phyloP scores from a whole-genome alignment of 140 eudicot species.

The Stevia rebaudiana region DNA sequence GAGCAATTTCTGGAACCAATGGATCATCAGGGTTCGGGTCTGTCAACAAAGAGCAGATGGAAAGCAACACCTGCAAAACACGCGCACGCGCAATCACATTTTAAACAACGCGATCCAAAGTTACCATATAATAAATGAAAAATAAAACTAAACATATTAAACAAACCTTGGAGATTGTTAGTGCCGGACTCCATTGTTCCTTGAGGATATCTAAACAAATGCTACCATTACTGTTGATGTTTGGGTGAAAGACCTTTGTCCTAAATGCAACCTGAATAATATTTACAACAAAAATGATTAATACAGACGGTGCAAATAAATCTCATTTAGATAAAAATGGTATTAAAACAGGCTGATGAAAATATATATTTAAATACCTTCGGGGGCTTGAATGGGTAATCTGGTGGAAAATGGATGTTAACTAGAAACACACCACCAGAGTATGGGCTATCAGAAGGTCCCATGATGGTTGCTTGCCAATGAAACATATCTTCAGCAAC shows the following conservation, averaged over 20 bases:
- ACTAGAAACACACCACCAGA: slow-evolving; percentile 73
- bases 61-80: slow-evolving; percentile 45
- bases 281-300: not conserved
- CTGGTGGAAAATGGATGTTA: slow-evolving; percentile 66
- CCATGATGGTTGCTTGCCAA: slow-evolving; percentile 76
- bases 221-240: slow-evolving; percentile 80
- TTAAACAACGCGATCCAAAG: too few species aligned
- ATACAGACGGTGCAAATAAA: not conserved
- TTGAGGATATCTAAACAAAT: slow-evolving; percentile 68
- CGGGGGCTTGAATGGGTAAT: slow-evolving; percentile 68
- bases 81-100: not conserved
- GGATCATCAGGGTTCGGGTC: slow-evolving; percentile 87
- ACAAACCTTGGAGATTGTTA: slow-evolving; percentile 62
- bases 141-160: not conserved
- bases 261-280: slow-evolving; percentile 56
- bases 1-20: slow-evolving; percentile 71
- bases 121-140: not conserved
- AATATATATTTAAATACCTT: too few species aligned
- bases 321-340: not conserved
- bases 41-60: slow-evolving; percentile 62
- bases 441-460: slow-evolving; percentile 73
- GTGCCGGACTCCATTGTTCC: slow-evolving; percentile 85
- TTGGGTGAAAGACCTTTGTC: slow-evolving; percentile 71
- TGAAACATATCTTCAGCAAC: slow-evolving; percentile 79
- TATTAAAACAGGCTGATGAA: not conserved